Evolutionary conservation across 257 asterid species (phyloP), one percentile per base, ranked within the genome.

Genomic region (Verbascum thapsus): DNA sequence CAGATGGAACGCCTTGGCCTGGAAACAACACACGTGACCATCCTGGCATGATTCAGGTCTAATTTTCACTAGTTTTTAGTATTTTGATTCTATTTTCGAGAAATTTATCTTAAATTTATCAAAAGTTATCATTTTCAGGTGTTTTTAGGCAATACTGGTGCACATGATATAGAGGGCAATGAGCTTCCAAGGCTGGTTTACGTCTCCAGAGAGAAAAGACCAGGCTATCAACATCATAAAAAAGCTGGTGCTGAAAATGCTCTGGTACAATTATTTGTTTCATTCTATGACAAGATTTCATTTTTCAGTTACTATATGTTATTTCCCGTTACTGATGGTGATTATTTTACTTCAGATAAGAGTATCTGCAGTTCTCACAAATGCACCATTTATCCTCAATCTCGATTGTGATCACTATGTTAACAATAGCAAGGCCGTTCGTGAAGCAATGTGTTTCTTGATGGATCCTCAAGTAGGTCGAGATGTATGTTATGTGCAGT

Each of bases 201-300:
- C 52, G 99, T 90, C 47, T 94, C 99, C 9, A 78, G 99, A 80
- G 99, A 94, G 78, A 94, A 94, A 81, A 85, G 99, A 75, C 99
- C 98, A 51, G 99, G 99, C 20, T 94, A 90, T 70, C 94, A 82
- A 60, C 99, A 94, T 76, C 99, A 94, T 77, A 94, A 94, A 75
- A 94, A 94, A 70, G 99, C 99, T 23, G 99, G 99, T 67, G 99
- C 99, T 30, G 98, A 90, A 72, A 94, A 94, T 84, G 95, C 99
- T 71, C 80, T 94, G 90, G 99, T 94, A 78, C n/a, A n/a, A n/a
- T n/a, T n/a, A n/a, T n/a, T 8, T n/a, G n/a, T n/a, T n/a, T 18
- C 0, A 6, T 17, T 39, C n/a, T n/a, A n/a, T n/a, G n/a, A 20
- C 10, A 19, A 45, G 12, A 5, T 32, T 59, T 37, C 7, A 4